Evolutionary conservation across 2,329 filamentous ascomycete genomes (phyloP), one percentile per base, ranked within the genome.

Genomic region (Claviceps purpurea): DNA sequence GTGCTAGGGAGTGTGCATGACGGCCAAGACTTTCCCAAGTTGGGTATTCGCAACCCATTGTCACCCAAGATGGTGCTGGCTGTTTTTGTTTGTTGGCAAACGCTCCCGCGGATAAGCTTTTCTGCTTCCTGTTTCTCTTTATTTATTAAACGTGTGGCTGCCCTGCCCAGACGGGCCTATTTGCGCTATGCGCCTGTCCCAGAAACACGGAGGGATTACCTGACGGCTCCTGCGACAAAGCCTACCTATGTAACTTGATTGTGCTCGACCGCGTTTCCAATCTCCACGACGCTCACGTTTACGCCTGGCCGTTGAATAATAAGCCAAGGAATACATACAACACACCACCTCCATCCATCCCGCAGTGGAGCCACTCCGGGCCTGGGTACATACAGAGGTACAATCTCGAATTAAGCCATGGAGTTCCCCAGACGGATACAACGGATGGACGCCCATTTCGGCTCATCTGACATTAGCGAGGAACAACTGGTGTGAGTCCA

Each of bases 331-430:
- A 24, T 16, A 5, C n/a, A 14, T 11, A 41, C 1, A 26, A 14
- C 5, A 43, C 8, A 26, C 26, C 18, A 40, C n/a, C 2, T 14
- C 11, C 20, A 26, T 34, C 37, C 47, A 50, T 50, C 51, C 47
- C 34, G 47, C 47, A 37, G 47, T 52, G 42, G 51, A 52, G 41
- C 42, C 20, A 47, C 38, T 34, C 26, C 34, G 47, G 24, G 10
- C 13, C 24, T 41, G 41, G 34, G 37, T 18, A 14, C 18, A 18
- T 18, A 18, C 18, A 18, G 18, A 18, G 1, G 18, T 18, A 18
- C n/a, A n/a, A n/a, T 41, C 14, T n/a, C 26, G 3, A 30, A 30
- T 30, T 11, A 30, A 30, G 45, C 13, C 30, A 47, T 47, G 45
- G n/a, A 38, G 14, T 44, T 49, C 40, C 50, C 50, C 46, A 38